Base-by-base conservation (phyloP, 139 green algal species). In the Desmodesmus armatus region DNA sequence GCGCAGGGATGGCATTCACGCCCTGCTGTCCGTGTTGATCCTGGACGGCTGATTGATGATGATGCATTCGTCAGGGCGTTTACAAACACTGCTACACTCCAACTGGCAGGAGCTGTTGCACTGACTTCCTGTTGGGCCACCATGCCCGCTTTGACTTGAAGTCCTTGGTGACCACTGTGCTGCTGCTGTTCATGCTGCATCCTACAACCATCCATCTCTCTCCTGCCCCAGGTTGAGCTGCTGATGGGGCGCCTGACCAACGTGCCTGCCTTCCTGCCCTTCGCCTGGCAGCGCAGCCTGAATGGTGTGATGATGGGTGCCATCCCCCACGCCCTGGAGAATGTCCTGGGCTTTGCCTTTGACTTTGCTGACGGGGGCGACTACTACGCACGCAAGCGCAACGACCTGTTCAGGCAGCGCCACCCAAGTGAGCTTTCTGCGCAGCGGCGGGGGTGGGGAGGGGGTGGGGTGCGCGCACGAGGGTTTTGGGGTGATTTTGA, bases 261-360 rank as follows among this genome's bases (percentile, higher is more conserved):
- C 78, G 33, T 73, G 13, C 78, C 78, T 13, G 62, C 78, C 41
- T 84, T 84, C 44, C 25, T 66, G 40, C 66, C 66, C 43, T 27
- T 39, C 25, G 39, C 63, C 11, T n/a, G n/a, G n/a, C 25, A 77
- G 15, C 62, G 78, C 29, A 47, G 11, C 13, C n/a, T 72, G 25
- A 72, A 55, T 5, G 78, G 78, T 63, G 77, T 84, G n/a, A 13
- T 58, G n/a, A 84, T 84, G 78, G 78, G 78, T 13, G 78, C 78
- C 25, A 35, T 84, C 33, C 78, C 78, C 23, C 78, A 84, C 21
- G 78, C 78, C 19, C 51, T 84, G 47, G 78, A 84, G 63, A 25
- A 43, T 1, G 63, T 84, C 41, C 78, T 84, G 58, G 78, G 78
- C 78, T 75, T 53, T 15, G 62, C 29, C 11, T 84, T 84, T 67